These are phyloP conservation scores for Exsudoporus floridanus DNA, from an alignment of 1,284 basidiomycete genomes.

Conservation along the genomic window DNA sequence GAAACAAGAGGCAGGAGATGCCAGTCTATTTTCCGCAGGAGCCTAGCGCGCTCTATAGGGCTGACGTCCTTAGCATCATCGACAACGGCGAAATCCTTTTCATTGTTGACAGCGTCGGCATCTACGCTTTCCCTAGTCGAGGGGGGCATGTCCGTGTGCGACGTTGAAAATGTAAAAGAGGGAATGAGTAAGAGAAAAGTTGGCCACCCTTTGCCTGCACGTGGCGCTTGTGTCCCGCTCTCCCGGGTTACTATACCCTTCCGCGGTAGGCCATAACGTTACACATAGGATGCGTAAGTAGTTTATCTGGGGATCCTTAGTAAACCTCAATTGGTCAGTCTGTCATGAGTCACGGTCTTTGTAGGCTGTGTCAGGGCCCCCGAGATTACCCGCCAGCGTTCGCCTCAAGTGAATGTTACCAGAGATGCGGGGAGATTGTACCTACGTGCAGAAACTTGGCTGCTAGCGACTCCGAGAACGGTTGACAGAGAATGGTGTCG, in stretches of 20 bases:
- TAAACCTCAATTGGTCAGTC: not conserved
- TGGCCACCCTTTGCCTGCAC: not conserved
- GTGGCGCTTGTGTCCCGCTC: not conserved
- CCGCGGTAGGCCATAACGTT: not conserved
- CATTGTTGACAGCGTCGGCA: constrained; percentile 10
- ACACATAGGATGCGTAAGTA: not conserved
- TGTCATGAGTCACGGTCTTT: too few species aligned
- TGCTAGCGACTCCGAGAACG: not conserved
- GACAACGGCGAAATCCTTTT: constrained; percentile 10
- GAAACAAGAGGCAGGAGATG: constrained; percentile 52
- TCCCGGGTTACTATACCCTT: constrained; percentile 3
- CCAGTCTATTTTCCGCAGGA: constrained; percentile 50
- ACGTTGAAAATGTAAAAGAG: constrained; percentile 9
- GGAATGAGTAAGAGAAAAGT: not conserved
- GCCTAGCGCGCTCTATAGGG: constrained; percentile 34
- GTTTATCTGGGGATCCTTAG: not conserved
- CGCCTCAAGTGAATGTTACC: not conserved
- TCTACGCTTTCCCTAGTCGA: constrained; percentile 11
- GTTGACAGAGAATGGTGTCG: too few species aligned
- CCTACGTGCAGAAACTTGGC: too few species aligned
- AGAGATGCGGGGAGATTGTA: not conserved
- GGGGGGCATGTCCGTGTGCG: constrained; percentile 10
- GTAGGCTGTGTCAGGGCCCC: too few species aligned
- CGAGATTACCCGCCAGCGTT: not conserved
- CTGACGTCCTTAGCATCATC: constrained; percentile 2